Base-by-base conservation (phyloP, 164 flowering plant species). In the Vitis rotundifolia region DNA sequence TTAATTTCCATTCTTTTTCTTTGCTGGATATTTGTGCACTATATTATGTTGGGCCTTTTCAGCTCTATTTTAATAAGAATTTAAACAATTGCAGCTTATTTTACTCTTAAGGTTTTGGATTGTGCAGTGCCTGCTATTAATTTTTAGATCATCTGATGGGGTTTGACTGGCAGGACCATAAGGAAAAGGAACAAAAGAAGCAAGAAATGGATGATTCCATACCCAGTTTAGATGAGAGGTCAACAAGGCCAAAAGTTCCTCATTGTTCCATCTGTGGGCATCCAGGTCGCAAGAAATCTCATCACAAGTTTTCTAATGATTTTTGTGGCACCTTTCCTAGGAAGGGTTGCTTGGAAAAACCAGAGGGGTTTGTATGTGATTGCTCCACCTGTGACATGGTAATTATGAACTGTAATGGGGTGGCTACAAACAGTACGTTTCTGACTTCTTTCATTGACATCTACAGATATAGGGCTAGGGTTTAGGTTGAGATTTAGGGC, bases 211-310 rank as follows among this genome's bases (percentile, higher is more conserved):
- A 29, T 29, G 37, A 29, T 29, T 29, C 37, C 4, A 29, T 29
- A 51, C 28, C 67, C 49, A 65, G 44, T 75, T 67, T 72, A 18
- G 73, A 66, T 68, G 73, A 61, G 52, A 76, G 48, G 37, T 29
- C 37, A 29, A 56, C n/a, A 50, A 85, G 73, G 76, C 51, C 18
- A 13, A 89, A 80, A 77, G 29, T 63, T 54, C 81, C 86, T 63
- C 99, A 96, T 71, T 96, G 99, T 75, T 90, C 98, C 56, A 22
- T 82, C 63, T 96, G 99, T 85, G 98, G 99, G 59, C 98, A 96
- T 83, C 98, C 94, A 5, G 98, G 99, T 55, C 88, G 67, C 82
- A 93, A 90, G 74, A 87, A 74, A 77, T 73, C 77, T 67, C 99
- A 96, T 80, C 51, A 79, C 26, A 85, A 85, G 81, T 73, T 66